Percentiles rank a stretch among this genome's conserved stretches.
Evolutionary conservation across 2,329 filamentous ascomycete genomes (phyloP).

Genomic region (Exophiala lecanii-corni): DNA sequence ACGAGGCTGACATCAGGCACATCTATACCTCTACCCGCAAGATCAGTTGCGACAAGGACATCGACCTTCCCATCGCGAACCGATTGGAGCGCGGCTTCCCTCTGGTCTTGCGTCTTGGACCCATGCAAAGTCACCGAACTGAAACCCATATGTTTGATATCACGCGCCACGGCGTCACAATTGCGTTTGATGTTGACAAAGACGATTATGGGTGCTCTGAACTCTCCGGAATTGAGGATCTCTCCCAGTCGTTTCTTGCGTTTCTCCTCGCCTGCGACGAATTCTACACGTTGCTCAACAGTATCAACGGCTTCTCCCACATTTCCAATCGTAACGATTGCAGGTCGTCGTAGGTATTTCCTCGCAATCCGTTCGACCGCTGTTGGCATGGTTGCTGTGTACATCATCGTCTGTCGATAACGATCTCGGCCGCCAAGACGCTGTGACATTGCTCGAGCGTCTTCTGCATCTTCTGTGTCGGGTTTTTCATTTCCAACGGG

Average conservation of each 20-base stretch:
- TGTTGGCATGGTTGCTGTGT: constrained; percentile 95
- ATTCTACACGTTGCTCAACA: constrained; percentile 94
- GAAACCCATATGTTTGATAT: constrained; percentile 93
- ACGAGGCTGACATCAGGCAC: constrained; percentile 90
- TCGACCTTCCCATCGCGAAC: constrained; percentile 75
- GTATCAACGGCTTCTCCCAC: constrained; percentile 94
- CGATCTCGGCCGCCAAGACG: constrained; percentile 70
- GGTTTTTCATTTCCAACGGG: constrained; percentile 93
- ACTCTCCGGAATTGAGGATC: constrained; percentile 76
- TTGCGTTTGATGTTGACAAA: constrained; percentile 99
- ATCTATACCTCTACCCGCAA: constrained; percentile 96
- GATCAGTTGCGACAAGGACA: constrained; percentile 89
- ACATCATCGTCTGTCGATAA: constrained; percentile 99
- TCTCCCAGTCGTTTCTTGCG: constrained; percentile 93
- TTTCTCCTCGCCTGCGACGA: constrained; percentile 85
- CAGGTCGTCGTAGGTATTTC: constrained; percentile 88
- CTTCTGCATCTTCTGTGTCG: constrained; percentile 85
- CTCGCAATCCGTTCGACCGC: constrained; percentile 93
- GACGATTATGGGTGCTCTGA: constrained; percentile 87
- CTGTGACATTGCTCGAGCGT: constrained; percentile 76
- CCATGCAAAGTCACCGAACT: constrained; percentile 87
- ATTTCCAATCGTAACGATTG: constrained; percentile 91
- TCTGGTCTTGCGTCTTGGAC: constrained; percentile 94
- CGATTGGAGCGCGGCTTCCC: constrained; percentile 85
- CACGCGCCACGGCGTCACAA: constrained; percentile 88